Conservation (phyloP, 2,329 filamentous ascomycete species). For the Fusarium burgessii region DNA sequence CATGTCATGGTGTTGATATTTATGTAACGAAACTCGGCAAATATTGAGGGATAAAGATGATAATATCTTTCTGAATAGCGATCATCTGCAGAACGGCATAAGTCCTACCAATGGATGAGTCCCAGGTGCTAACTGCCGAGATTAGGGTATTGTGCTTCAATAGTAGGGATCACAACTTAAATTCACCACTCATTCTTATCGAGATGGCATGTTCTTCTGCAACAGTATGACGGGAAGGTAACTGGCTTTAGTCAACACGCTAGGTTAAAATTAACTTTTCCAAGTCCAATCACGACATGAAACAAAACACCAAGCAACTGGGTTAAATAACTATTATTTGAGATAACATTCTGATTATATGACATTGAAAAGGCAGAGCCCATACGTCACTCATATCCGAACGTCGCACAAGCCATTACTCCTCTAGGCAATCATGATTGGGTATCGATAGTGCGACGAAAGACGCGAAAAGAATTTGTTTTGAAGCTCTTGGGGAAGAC, state of each 20-base stretch:
- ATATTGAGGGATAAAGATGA: slow-evolving; percentile 11
- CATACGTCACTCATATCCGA: neutral
- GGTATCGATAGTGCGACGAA: slow-evolving; percentile 36
- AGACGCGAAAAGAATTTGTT: slow-evolving; percentile 7
- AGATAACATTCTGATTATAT: neutral
- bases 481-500: neutral
- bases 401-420: neutral
- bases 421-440: slow-evolving; percentile 10
- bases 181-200: too few species aligned
- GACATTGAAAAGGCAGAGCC: neutral
- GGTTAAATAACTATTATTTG: neutral
- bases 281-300: neutral
- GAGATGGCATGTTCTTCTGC: too few species aligned
- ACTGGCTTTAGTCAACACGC: neutral
- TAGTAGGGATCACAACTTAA: too few species aligned
- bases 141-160: neutral
- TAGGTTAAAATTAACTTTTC: too few species aligned
- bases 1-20: neutral
- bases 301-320: neutral
- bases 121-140: slow-evolving; percentile 22
- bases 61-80: neutral
- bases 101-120: neutral
- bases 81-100: neutral
- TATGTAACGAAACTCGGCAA: neutral
- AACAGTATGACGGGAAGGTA: neutral